phyloP scores from a whole-genome alignment of 805 yeast species.

The Yamadazyma kitorensis region DNA sequence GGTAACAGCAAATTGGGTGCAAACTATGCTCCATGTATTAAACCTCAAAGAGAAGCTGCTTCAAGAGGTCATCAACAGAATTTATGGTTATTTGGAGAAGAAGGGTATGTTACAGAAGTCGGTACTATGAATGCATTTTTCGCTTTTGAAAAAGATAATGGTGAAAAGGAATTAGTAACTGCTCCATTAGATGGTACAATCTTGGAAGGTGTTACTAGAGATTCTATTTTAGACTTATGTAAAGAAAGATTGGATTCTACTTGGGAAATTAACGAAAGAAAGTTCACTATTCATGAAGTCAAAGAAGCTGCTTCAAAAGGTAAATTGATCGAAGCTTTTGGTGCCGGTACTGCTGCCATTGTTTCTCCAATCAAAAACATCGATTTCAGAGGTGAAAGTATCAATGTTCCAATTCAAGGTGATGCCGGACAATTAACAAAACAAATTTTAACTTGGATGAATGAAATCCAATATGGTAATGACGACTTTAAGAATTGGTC shows the following conservation, averaged over 20 bases:
- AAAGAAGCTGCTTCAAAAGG: slow-evolving; percentile 74
- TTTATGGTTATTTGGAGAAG: slow-evolving; percentile 93
- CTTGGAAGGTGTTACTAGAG: slow-evolving; percentile 95
- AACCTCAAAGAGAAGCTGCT: slow-evolving; percentile 90
- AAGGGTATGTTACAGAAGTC: slow-evolving; percentile 84
- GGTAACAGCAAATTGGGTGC: slow-evolving; percentile 97
- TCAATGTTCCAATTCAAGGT: slow-evolving; percentile 76
- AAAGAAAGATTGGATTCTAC: slow-evolving; percentile 71
- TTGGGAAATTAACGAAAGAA: slow-evolving; percentile 85
- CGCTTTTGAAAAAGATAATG: slow-evolving; percentile 76
- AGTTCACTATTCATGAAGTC: slow-evolving; percentile 78
- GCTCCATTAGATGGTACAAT: slow-evolving; percentile 98
- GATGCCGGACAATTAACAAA: slow-evolving; percentile 81
- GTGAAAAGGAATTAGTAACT: slow-evolving; percentile 88
- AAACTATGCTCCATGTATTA: slow-evolving; percentile 93
- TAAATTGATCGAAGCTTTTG: slow-evolving; percentile 89
- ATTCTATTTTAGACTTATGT: slow-evolving; percentile 75
- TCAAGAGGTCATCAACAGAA: slow-evolving; percentile 91
- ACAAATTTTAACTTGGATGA: slow-evolving; percentile 80
- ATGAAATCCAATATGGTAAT: slow-evolving; percentile 86
- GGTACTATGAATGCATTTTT: slow-evolving; percentile 97
- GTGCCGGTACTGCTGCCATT: slow-evolving; percentile 96
- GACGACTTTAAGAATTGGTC: slow-evolving; percentile 61
- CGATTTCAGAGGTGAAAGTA: slow-evolving; percentile 72
- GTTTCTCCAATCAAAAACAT: slow-evolving; percentile 91